These are phyloP conservation scores for Metarhizium brunneum DNA, from an alignment of 2,329 filamentous ascomycete species.

Conservation along the genomic window DNA sequence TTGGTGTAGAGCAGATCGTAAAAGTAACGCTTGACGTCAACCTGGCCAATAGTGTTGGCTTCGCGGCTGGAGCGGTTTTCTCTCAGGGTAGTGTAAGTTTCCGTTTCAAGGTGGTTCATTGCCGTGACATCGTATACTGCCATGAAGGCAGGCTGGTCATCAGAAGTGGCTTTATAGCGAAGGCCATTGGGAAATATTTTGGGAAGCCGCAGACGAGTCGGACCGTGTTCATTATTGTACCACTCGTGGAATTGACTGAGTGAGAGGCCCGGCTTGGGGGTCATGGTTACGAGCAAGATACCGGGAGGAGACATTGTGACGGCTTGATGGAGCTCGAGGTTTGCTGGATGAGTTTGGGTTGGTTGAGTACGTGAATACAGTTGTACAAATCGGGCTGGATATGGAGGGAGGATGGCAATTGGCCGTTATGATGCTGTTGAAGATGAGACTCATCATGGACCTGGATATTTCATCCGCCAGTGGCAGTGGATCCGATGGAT, in stretches of 20 bases:
- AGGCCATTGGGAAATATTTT: constrained; percentile 69
- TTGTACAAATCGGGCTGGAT: no score
- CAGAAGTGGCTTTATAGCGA: constrained; percentile 63
- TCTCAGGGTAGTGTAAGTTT: constrained; percentile 59
- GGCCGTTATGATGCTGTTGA: not conserved
- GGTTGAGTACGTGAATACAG: accelerated
- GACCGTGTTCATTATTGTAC: constrained; percentile 92
- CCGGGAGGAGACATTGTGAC: constrained; percentile 41
- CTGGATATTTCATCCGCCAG: not conserved
- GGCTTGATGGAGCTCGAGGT: not conserved
- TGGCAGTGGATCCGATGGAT: constrained; percentile 4
- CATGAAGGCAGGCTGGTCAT: constrained; percentile 56
- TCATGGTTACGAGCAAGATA: constrained; percentile 80
- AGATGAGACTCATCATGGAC: not conserved
- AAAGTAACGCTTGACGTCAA: constrained; percentile 59
- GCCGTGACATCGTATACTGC: constrained; percentile 75
- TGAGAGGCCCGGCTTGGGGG: constrained; percentile 58
- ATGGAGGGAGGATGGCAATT: no score
- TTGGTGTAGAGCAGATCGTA: constrained; percentile 56
- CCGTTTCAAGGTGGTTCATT: constrained; percentile 60
- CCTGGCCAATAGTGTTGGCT: constrained; percentile 42
- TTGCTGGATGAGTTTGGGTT: not conserved
- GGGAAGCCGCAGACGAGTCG: constrained; percentile 65
- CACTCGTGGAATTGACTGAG: constrained; percentile 74
- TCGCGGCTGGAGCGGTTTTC: constrained; percentile 46